Conservation (phyloP, 192 early-diverging fungal species). For the Coemansia sp. region DNA sequence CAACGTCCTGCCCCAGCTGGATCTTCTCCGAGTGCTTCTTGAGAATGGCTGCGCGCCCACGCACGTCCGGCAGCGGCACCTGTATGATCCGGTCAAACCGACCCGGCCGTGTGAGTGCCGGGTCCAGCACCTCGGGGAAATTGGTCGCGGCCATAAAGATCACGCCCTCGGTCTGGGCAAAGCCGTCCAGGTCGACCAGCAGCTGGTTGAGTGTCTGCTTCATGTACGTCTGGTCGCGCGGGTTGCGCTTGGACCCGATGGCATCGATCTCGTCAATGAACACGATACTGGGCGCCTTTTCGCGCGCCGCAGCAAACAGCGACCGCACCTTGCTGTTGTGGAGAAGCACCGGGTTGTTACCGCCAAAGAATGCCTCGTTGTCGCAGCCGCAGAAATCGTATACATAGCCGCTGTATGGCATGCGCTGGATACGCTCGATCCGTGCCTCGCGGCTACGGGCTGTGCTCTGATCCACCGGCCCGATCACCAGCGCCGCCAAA, state of each 20-base stretch:
- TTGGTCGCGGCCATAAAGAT: constrained; percentile 99
- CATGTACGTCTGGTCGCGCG: constrained; percentile 94
- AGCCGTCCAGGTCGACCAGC: constrained; percentile 98
- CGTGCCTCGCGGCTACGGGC: constrained; percentile 10
- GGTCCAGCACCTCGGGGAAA: constrained; percentile 94
- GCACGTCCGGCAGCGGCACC: constrained; percentile 95
- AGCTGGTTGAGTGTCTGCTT: constrained; percentile 98
- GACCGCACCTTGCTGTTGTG: constrained; percentile 50
- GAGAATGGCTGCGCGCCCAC: constrained; percentile 88
- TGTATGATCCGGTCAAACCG: constrained; percentile 93
- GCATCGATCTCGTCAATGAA: constrained; percentile 99
- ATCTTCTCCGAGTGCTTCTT: constrained; percentile 85
- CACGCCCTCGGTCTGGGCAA: constrained; percentile 91
- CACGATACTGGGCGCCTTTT: constrained; percentile 78
- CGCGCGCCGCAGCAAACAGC: constrained; percentile 65
- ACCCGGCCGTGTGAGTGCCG: constrained; percentile 93
- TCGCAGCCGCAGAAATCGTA: constrained; percentile 51
- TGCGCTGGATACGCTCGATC: constrained; percentile 35
- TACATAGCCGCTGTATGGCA: constrained; percentile 28
- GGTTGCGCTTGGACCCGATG: constrained; percentile 88
- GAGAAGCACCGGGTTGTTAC: constrained; percentile 44
- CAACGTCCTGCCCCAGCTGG: constrained; percentile 62
- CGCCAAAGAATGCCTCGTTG: constrained; percentile 50
- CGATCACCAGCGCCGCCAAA: constrained; percentile 12
- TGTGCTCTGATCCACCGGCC: not conserved